Evolutionary conservation across 2,329 filamentous ascomycete genomes (phyloP).

Genomic region (Fusarium sp.): DNA sequence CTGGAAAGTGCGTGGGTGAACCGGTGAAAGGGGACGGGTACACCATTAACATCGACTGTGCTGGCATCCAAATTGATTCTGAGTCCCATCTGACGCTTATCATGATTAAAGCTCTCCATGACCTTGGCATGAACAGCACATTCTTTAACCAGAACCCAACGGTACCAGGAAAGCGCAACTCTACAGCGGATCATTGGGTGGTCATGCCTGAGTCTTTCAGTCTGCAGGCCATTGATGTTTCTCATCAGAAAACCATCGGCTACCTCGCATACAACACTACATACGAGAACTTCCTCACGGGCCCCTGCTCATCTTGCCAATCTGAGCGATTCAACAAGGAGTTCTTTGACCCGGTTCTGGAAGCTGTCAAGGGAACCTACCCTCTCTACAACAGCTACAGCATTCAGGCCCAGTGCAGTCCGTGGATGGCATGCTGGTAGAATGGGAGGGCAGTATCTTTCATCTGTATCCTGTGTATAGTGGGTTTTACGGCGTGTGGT

Average conservation of each 20-base stretch:
- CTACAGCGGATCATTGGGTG: constrained; percentile 47
- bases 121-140: constrained; percentile 50
- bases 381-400: constrained; percentile 51
- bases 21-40: constrained; percentile 48
- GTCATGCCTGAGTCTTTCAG: constrained; percentile 52
- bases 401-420: constrained; percentile 50
- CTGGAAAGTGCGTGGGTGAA: constrained; percentile 47
- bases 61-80: constrained; percentile 49
- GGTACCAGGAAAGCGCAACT: constrained; percentile 46
- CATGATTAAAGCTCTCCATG: constrained; percentile 50
- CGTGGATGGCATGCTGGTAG: constrained; percentile 50
- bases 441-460: background rate
- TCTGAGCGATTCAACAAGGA: constrained; percentile 47
- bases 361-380: constrained; percentile 51
- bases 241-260: constrained; percentile 47
- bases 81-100: constrained; percentile 53
- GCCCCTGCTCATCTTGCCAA: constrained; percentile 50
- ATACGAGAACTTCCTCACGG: constrained; percentile 50
- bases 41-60: constrained; percentile 50
- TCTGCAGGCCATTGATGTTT: constrained; percentile 46
- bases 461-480: constrained; percentile 10
- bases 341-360: constrained; percentile 51
- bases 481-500: constrained; percentile 10
- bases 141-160: constrained; percentile 53
- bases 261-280: constrained; percentile 50